These are phyloP conservation scores for Endoconidiophora polonica DNA, from an alignment of 2,329 filamentous ascomycete species.

Conservation along the genomic window DNA sequence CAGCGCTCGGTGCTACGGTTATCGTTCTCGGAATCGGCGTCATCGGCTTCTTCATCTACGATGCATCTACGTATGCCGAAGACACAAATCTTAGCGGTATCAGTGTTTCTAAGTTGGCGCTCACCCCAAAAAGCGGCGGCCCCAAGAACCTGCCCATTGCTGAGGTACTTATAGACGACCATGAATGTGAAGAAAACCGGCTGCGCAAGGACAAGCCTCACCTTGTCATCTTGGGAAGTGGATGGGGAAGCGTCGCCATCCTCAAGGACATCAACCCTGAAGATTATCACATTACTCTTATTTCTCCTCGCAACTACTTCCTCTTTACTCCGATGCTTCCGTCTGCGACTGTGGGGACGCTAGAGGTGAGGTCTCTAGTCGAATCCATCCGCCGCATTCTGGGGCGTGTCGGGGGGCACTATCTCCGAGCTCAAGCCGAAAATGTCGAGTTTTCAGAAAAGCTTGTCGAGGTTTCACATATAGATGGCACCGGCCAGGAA, in stretches of 20 bases:
- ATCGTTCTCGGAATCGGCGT: constrained; percentile 52
- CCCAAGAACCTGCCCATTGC: constrained; percentile 91
- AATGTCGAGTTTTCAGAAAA: constrained; percentile 86
- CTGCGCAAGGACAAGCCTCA: constrained; percentile 74
- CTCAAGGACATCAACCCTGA: constrained; percentile 79
- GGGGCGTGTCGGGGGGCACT: constrained; percentile 64
- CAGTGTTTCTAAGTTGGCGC: constrained; percentile 65
- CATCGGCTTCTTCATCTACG: constrained; percentile 80
- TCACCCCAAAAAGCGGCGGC: constrained; percentile 67
- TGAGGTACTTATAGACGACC: constrained; percentile 75
- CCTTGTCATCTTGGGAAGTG: constrained; percentile 80
- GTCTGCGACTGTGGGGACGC: constrained; percentile 86
- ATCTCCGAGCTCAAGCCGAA: constrained; percentile 71
- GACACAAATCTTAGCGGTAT: constrained; percentile 52
- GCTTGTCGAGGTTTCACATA: constrained; percentile 69
- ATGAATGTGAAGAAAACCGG: constrained; percentile 56
- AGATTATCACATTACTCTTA: constrained; percentile 89
- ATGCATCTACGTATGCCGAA: constrained; percentile 77
- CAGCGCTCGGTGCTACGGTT: constrained; percentile 59
- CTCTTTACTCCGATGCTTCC: constrained; percentile 96
- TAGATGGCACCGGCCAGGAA: constrained; percentile 53
- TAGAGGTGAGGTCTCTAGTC: constrained; percentile 78
- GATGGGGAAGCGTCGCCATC: constrained; percentile 86
- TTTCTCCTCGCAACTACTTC: constrained; percentile 93
- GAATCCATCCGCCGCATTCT: constrained; percentile 85